Base-by-base conservation (phyloP, 148 eudicot genomes). In the Polygonum maritimum region DNA sequence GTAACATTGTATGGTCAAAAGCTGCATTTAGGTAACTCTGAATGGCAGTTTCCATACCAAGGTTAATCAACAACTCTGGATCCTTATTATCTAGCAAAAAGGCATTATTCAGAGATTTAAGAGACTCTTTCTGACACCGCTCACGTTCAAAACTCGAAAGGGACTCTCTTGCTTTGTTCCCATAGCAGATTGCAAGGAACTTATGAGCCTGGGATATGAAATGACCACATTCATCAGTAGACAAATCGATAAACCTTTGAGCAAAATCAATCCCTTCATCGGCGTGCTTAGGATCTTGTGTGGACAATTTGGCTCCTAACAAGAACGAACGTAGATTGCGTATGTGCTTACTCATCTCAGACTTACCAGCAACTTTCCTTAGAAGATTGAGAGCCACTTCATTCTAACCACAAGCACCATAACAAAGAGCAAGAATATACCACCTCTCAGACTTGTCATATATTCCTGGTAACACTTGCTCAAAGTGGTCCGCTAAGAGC, bases 391-490 rank as follows among this genome's bases (percentile, higher is more conserved):
- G 76, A 31, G 97, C 90, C 19, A 81, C 78, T 15, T 88, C 84
- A 65, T 82, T 81, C 75, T 92, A 90, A 39, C 90, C 94, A 22
- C 90, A 88, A 75, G 99, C 90, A 69, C 86, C 79, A 78, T 92
- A 92, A 82, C 96, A 92, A 74, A 95, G 91, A 67, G 97, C 89
- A 69, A 95, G 99, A 82, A 86, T 78, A 79, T 89, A 95, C 99
- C 99, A 95, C 77, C 94, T 88, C 84, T 89, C 94, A 11, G 83
- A 85, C 73, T 94, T 83, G 35, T 65, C 74, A 75, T 87, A 95
- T 10, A 79, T 76, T 26, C 99, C 92, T 3, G 99, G 97, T 72
- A 92, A 87, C 57, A 80, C 84, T 76, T 87, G 91, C 84, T 95
- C 99, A 48, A 95, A 75, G 76, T 88, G 90, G 51, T 83, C 78